Evolutionary conservation across 805 yeast genomes (phyloP), one percentile per base, ranked within the genome.

Genomic region (Pichia sporocuriosa): DNA sequence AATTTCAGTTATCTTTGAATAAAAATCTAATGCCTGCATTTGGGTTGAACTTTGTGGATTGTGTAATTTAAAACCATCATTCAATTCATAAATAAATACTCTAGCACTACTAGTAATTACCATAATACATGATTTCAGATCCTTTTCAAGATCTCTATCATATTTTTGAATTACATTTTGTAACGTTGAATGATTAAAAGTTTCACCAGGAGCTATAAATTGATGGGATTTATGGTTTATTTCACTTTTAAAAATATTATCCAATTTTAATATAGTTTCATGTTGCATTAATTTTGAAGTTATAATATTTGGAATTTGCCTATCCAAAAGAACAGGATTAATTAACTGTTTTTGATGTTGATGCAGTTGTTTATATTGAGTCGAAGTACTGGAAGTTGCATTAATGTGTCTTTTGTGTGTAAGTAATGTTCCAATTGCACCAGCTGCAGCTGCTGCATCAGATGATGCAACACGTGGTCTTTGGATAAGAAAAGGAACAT

Each of bases 11-110:
- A 61, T 47, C 30, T 52, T 55, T 3, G 60, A 53, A 42, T 58
- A 62, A 40, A 61, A 61, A 32, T 56, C 72, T 45, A 66, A 63
- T 9, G 75, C 78, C n/a, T 72, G 69, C 10, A 63, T 47, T 33
- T 63, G 55, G 1, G 61, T 53, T 6, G 58, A 52, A 22, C 58
- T 59, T 32, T 58, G 58, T 3, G 63, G 67, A 37, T 51, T 53
- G 30, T 56, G 56, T 20, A 56, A 50, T 19, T 53, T 53, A 36
- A 61, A 60, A 34, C 56, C 57, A 1, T 62, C 48, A 25, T 58
- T 54, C 11, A 61, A 46, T 39, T 64, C 67, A 47, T 57, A 64
- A 11, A 64, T 58, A 32, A 64, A 49, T 16, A 64, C 32, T 22
- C 68, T 48, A 4, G 67, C 68, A 51, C 51, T 45, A 15, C 63